Conservation (phyloP, 129 eudicot species). For the Lactuca saligna region DNA sequence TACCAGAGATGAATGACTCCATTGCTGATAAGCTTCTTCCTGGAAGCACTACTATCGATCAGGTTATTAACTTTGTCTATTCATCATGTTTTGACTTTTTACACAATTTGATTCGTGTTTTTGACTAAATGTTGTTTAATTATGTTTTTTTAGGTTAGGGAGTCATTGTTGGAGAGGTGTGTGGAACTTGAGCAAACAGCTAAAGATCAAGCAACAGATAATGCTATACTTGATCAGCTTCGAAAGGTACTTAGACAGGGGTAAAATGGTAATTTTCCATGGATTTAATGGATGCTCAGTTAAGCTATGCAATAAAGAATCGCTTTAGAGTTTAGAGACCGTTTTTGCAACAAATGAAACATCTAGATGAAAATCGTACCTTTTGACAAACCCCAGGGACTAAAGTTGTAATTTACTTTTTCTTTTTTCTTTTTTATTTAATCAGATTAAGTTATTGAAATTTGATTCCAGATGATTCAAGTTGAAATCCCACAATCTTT, state of each 20-base stretch:
- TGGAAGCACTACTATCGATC: conserved; percentile 72
- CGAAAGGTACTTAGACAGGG: conserved; percentile 47
- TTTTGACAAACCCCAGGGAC: neutral
- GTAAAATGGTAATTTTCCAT: neutral
- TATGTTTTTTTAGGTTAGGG: conserved; percentile 59
- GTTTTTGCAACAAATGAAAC: neutral
- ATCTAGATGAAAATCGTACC: neutral
- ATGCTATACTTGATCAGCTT: conserved; percentile 82
- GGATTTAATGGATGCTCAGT: neutral
- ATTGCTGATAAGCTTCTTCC: conserved; percentile 81
- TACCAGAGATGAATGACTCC: conserved; percentile 74
- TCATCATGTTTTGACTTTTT: neutral
- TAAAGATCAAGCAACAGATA: conserved; percentile 94
- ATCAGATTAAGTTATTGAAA: conserved; percentile 11
- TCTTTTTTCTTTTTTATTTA: neutral
- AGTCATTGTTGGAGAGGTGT: conserved; percentile 59
- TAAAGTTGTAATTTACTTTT: neutral
- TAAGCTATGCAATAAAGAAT: neutral
- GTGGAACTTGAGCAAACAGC: conserved; percentile 88
- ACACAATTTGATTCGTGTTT: neutral
- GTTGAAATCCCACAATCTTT: conserved; percentile 83
- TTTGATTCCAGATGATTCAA: conserved; percentile 68
- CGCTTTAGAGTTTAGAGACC: neutral
- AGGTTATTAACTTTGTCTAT: conserved; percentile 40
- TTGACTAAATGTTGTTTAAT: neutral